Percentiles rank a stretch among this genome's conserved stretches.
phyloP scores from a whole-genome alignment of 768 basidiomycete genomes.

The Lactifluus volemus region DNA sequence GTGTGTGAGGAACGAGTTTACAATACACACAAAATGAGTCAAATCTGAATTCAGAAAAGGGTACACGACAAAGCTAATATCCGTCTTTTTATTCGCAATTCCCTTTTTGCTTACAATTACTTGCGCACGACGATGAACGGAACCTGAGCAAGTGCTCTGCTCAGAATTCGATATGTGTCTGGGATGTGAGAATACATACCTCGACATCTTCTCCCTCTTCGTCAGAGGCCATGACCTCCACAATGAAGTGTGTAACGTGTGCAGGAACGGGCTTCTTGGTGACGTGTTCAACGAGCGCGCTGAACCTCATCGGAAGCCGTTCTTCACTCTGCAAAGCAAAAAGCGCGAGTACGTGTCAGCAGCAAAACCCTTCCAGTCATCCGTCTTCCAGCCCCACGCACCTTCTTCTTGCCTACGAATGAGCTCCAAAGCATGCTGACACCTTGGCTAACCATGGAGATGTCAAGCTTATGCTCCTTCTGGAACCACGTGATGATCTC shows the following conservation, averaged over 20 bases:
- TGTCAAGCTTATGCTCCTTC: conserved; percentile 72
- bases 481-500: conserved; percentile 83
- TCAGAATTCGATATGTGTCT: conserved; percentile 1
- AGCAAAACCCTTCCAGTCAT: neutral
- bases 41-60: neutral
- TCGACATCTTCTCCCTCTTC: conserved; percentile 94
- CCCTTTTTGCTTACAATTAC: conserved; percentile 25
- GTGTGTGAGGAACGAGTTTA: neutral
- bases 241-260: conserved; percentile 75
- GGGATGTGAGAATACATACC: conserved; percentile 33
- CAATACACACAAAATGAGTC: neutral
- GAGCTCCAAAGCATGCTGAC: conserved; percentile 98
- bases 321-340: conserved; percentile 65
- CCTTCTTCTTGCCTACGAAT: conserved; percentile 92
- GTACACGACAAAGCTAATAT: conserved; percentile 8
- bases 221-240: conserved; percentile 92
- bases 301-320: conserved; percentile 82
- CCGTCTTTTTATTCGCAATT: neutral
- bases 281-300: conserved; percentile 83
- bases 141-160: conserved; percentile 37
- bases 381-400: conserved; percentile 26
- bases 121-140: conserved; percentile 75
- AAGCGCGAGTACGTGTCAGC: neutral
- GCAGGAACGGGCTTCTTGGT: conserved; percentile 90
- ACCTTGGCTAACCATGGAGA: conserved; percentile 94